These are phyloP conservation scores for Didymella sp. DNA, from an alignment of 2,329 filamentous ascomycete genomes.

Conservation along the genomic window DNA sequence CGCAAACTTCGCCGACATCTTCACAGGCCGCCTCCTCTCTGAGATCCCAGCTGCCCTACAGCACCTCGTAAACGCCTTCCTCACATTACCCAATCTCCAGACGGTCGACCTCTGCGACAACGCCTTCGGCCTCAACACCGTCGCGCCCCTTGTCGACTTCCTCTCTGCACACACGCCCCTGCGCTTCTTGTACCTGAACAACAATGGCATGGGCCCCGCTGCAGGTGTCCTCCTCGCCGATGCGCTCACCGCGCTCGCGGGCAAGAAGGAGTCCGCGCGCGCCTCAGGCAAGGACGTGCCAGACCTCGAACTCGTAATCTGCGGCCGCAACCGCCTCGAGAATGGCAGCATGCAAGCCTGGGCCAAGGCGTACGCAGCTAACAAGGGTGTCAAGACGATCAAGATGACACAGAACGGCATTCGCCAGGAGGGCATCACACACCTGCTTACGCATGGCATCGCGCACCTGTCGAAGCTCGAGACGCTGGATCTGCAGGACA, in stretches of 20 bases:
- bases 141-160: conserved; percentile 91
- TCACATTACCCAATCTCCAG: conserved; percentile 83
- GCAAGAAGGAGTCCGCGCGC: conserved; percentile 80
- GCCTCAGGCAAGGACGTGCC: conserved; percentile 76
- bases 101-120: conserved; percentile 98
- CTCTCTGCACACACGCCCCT: conserved; percentile 86
- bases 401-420: conserved; percentile 99
- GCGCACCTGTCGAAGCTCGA: conserved; percentile 71
- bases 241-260: conserved; percentile 81
- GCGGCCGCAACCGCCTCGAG: conserved; percentile 93
- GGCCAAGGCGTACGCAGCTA: conserved; percentile 85
- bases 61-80: conserved; percentile 81
- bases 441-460: conserved; percentile 80
- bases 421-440: conserved; percentile 86
- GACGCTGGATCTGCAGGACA: conserved; percentile 92
- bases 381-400: conserved; percentile 79
- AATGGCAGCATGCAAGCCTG: conserved; percentile 96
- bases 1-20: conserved; percentile 96
- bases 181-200: conserved; percentile 94
- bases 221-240: conserved; percentile 90
- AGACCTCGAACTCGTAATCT: conserved; percentile 93
- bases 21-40: conserved; percentile 88
- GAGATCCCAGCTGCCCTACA: conserved; percentile 93
- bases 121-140: conserved; percentile 94
- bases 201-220: conserved; percentile 93